These are phyloP conservation scores for Cladosporium sp. DNA, from an alignment of 2,329 filamentous ascomycete genomes.

Conservation along the genomic window DNA sequence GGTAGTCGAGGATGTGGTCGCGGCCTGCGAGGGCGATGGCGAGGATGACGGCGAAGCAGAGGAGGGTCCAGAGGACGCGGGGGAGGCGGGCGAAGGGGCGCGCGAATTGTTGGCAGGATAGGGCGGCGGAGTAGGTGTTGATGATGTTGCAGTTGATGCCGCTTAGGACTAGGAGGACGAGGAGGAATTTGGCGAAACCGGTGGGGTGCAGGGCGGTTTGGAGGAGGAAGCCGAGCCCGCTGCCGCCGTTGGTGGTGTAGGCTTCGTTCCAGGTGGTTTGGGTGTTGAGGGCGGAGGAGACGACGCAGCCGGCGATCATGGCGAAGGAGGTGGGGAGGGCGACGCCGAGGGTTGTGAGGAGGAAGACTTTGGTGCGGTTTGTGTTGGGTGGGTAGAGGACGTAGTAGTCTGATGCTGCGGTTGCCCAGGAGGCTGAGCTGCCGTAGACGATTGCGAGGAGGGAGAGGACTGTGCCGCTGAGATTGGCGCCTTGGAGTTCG, in stretches of 20 bases:
- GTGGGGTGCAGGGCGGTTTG: constrained; percentile 41
- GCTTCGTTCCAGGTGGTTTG: constrained; percentile 38
- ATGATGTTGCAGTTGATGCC: constrained; percentile 38
- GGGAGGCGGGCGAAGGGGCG: constrained; percentile 48
- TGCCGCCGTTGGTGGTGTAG: constrained; percentile 36
- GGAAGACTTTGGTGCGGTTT: constrained; percentile 36
- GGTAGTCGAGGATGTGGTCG: constrained; percentile 37
- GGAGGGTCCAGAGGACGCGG: constrained; percentile 44
- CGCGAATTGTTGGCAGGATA: constrained; percentile 45
- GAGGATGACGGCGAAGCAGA: constrained; percentile 40
- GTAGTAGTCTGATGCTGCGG: constrained; percentile 42
- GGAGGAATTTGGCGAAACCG: constrained; percentile 46
- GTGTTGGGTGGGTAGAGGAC: constrained; percentile 39
- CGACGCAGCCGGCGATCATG: constrained; percentile 40
- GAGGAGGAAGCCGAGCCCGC: constrained; percentile 43
- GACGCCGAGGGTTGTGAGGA: constrained; percentile 40
- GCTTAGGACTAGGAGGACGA: constrained; percentile 34
- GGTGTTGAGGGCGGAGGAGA: constrained; percentile 31
- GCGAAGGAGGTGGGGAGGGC: constrained; percentile 40
- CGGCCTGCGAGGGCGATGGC: constrained; percentile 42
- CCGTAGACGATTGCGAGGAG: constrained; percentile 36
- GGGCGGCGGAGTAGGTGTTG: constrained; percentile 40
- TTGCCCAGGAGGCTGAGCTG: constrained; percentile 37
- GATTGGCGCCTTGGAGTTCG: constrained; percentile 24
- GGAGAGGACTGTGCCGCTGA: constrained; percentile 26